Percentiles rank a stretch among this genome's conserved stretches.
These are phyloP conservation scores for Coniophora puteana DNA, from an alignment of 1,284 basidiomycete species.

Conservation along the genomic window DNA sequence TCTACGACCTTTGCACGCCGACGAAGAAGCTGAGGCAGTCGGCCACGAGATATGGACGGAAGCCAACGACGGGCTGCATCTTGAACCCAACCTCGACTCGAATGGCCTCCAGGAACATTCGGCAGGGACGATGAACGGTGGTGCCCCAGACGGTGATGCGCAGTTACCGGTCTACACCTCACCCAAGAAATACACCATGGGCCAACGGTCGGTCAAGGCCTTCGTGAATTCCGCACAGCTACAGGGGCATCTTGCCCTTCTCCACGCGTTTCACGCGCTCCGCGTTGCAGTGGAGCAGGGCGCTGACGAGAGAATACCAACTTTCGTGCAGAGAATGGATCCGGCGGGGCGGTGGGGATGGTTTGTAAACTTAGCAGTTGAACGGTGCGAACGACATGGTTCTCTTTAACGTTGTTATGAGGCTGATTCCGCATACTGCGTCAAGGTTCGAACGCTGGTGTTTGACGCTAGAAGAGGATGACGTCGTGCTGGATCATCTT, in stretches of 20 bases:
- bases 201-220: not conserved
- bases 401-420: too few species aligned
- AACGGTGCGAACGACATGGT: conserved; percentile 17
- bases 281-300: conserved; percentile 21
- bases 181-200: too few species aligned
- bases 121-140: too few species aligned
- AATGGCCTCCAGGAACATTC: too few species aligned
- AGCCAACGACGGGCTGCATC: too few species aligned
- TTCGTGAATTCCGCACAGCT: conserved; percentile 14
- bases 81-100: too few species aligned
- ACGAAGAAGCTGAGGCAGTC: too few species aligned
- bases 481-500: conserved; percentile 6
- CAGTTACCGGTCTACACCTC: too few species aligned
- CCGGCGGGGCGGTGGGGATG: conserved; percentile 23
- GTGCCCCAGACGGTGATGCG: too few species aligned
- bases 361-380: conserved; percentile 26
- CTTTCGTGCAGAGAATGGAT: conserved; percentile 20
- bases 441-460: conserved; percentile 24
- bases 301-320: conserved; percentile 23
- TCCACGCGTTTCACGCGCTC: conserved; percentile 23
- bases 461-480: not conserved
- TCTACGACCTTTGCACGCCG: too few species aligned
- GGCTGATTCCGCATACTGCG: too few species aligned
- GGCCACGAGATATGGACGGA: too few species aligned
- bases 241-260: conserved; percentile 26